A percentile compares a stretch with the other conserved stretches of the same genome.
phyloP scores from a whole-genome alignment of 495 filamentous ascomycete species.

The Beverwykella pulmonaria region DNA sequence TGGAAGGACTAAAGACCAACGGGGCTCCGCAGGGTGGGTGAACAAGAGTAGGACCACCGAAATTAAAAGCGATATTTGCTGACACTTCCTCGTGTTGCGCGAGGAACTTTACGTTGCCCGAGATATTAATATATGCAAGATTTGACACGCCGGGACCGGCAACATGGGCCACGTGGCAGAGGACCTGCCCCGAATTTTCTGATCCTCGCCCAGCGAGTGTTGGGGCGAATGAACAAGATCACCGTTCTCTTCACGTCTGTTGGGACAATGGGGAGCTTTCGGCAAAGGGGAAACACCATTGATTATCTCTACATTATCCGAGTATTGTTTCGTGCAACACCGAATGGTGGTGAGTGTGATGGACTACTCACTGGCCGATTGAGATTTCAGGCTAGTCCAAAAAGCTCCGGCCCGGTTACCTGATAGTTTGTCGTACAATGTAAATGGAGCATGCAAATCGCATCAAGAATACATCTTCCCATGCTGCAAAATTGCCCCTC shows the following conservation, averaged over 20 bases:
- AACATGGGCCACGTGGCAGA: constrained; percentile 21
- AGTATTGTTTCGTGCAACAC: background rate
- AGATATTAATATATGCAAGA: constrained; percentile 1
- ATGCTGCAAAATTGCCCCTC: background rate
- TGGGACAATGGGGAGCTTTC: background rate
- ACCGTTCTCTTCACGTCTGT: background rate
- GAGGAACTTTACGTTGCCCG: background rate
- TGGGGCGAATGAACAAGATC: background rate
- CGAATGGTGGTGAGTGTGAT: background rate
- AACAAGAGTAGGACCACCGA: constrained; percentile 22
- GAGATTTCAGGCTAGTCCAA: constrained; percentile 4
- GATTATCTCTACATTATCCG: background rate
- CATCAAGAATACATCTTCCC: background rate
- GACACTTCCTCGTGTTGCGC: constrained; percentile 10
- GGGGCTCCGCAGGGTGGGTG: constrained; percentile 21
- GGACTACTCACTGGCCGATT: background rate
- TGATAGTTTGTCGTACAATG: constrained; percentile 4
- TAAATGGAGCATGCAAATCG: background rate
- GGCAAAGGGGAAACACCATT: background rate
- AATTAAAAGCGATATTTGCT: constrained; percentile 31
- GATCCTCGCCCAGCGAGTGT: background rate
- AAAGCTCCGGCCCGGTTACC: constrained; percentile 4
- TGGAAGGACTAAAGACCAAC: constrained; percentile 24
- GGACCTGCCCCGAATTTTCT: constrained; percentile 5
- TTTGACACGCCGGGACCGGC: constrained; percentile 6